Evolutionary conservation across 306 rosid genomes (phyloP), one percentile per base, ranked within the genome.

Genomic region (Nissolia schottii): DNA sequence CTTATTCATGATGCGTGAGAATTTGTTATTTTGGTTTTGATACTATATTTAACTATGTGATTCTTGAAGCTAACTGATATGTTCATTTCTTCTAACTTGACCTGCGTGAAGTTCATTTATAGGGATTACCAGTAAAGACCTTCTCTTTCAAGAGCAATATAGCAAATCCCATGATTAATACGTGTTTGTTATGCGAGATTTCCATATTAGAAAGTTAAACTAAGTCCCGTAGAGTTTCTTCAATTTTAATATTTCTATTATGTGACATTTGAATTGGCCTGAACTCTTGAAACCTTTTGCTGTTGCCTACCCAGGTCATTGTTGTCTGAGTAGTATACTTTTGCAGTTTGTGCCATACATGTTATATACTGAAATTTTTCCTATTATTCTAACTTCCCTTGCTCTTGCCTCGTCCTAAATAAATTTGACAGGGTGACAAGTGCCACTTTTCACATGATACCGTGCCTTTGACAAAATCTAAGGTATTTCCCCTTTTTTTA

Each of bases 381-480:
- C 46, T 20, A 69, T 16, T 37, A 78, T 62, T 49, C 64, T 64
- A 12, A 45, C 50, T 71, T 81, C 45, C 71, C 62, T 57, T 48
- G 45, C 71, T 61, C 27, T 37, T 60, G 69, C 54, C 67, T 48
- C 16, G 3, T 49, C 43, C 38, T 5, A 67, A 77, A 56, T 29
- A 38, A 69, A 77, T 73, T 80, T 76, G 70, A 54, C 96, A 90
- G 97, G 96, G 92, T 56, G 96, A 87, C 75, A 85, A 86, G 77
- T 93, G 98, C 87, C 75, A 83, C 23, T 93, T 89, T 80, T 91
- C 98, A 29, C 98, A 91, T 79, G 96, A 91, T 70, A 57, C 57
- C 1, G 87, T 82, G 65, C 97, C 97, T 45, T 27, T 41, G 66
- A 93, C 92, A 67, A 93, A 91, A 76, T 89, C 97, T 80, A 78